Evolutionary conservation across 148 eudicot genomes (phyloP).

Genomic region (Euryodendron excelsum): DNA sequence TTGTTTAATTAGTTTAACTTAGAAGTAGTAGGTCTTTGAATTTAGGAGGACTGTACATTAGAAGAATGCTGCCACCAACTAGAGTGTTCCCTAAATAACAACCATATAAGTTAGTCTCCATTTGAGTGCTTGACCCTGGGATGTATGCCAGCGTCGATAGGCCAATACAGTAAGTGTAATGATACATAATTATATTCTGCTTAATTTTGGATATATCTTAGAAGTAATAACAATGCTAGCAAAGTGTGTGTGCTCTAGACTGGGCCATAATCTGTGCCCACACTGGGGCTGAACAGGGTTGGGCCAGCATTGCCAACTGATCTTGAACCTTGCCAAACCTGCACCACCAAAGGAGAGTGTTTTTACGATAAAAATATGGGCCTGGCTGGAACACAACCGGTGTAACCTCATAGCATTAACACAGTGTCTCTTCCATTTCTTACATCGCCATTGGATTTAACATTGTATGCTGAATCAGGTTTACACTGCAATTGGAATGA

Average conservation of each 20-base stretch:
- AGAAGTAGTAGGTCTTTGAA: not conserved
- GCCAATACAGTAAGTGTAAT: too few species aligned
- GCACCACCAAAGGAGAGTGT: not conserved
- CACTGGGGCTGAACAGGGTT: not conserved
- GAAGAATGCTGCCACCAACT: not conserved
- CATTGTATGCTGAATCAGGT: too few species aligned
- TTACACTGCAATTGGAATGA: not conserved
- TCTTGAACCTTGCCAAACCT: not conserved
- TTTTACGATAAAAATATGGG: not conserved
- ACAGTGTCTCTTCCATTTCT: conserved; percentile 1
- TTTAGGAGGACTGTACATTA: not conserved
- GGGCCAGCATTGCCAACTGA: not conserved
- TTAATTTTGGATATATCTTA: not conserved
- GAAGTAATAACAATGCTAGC: not conserved
- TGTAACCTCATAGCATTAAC: not conserved
- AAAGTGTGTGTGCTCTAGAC: not conserved
- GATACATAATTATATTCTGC: not conserved
- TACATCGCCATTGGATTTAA: not conserved
- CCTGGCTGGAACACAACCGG: not conserved
- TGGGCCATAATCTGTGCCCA: not conserved
- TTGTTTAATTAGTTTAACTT: not conserved
- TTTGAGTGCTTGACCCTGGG: not conserved
- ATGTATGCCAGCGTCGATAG: not conserved
- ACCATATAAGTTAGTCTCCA: not conserved
- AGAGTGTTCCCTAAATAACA: not conserved